A percentile compares a stretch with the other conserved stretches of the same genome.
These are phyloP conservation scores for Hypoxylon lenormandii DNA, from an alignment of 495 filamentous ascomycete genomes.

Conservation along the genomic window DNA sequence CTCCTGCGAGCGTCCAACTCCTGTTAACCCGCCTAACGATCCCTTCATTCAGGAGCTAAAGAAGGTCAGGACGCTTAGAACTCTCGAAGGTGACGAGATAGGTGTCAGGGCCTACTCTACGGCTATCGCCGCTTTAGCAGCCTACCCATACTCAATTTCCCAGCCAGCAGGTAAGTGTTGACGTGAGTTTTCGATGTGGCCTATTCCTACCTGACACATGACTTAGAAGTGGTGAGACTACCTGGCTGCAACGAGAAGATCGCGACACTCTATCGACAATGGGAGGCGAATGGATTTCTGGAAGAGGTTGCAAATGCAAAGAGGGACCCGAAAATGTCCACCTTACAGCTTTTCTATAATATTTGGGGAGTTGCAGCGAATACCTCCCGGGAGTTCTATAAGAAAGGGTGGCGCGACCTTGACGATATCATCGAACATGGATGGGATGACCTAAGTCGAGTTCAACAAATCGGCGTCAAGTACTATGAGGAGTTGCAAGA, in stretches of 20 bases:
- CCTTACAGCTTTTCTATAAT: conserved; percentile 75
- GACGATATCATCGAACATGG: conserved; percentile 88
- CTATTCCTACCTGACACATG: conserved; percentile 50
- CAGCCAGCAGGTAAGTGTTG: conserved; percentile 51
- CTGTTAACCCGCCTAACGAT: conserved; percentile 75
- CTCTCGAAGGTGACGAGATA: conserved; percentile 77
- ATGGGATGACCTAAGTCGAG: conserved; percentile 78
- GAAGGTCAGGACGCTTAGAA: conserved; percentile 77
- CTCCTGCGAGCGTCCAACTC: conserved; percentile 84
- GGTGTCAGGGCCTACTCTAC: conserved; percentile 90
- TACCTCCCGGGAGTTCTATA: conserved; percentile 86
- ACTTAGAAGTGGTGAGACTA: conserved; percentile 73
- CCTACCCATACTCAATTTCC: conserved; percentile 73
- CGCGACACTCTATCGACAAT: conserved; percentile 82
- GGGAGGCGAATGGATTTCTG: conserved; percentile 68
- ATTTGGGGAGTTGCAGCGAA: conserved; percentile 92
- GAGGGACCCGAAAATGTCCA: conserved; percentile 70
- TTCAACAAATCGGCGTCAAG: conserved; percentile 95
- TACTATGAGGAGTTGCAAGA: conserved; percentile 87
- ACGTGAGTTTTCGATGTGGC: neutral
- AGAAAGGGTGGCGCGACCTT: conserved; percentile 74
- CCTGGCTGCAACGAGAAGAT: conserved; percentile 88
- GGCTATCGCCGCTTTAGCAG: conserved; percentile 81
- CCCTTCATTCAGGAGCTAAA: conserved; percentile 79
- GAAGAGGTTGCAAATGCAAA: conserved; percentile 73